phyloP scores from a whole-genome alignment of 2,329 filamentous ascomycete genomes.

The Diplodia seriata region DNA sequence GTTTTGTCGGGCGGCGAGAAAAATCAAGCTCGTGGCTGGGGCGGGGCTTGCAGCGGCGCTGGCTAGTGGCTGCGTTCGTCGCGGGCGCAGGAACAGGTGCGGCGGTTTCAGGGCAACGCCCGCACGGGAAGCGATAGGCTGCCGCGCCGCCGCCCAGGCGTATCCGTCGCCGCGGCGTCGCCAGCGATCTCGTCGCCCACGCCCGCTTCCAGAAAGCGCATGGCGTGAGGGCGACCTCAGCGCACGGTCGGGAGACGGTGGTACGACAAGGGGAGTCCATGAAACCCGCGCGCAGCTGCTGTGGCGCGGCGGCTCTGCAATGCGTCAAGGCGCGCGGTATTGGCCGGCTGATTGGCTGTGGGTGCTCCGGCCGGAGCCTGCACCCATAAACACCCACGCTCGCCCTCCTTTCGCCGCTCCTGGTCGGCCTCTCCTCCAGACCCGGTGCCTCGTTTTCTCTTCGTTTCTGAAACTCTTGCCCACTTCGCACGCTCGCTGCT shows the following conservation, averaged over 20 bases:
- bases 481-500: slow-evolving; percentile 13
- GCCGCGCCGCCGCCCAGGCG: not conserved
- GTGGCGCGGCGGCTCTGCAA: slow-evolving; percentile 22
- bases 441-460: slow-evolving; percentile 17
- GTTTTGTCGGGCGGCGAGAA: not conserved
- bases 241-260: slow-evolving; percentile 24
- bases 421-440: slow-evolving; percentile 24
- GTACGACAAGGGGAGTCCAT: slow-evolving; percentile 30
- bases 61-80: not conserved
- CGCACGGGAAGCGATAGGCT: slow-evolving; percentile 2
- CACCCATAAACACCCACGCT: slow-evolving; percentile 26
- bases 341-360: slow-evolving; percentile 23
- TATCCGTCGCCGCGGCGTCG: slow-evolving; percentile 14
- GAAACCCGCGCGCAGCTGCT: slow-evolving; percentile 19
- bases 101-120: slow-evolving; percentile 6
- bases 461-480: slow-evolving; percentile 20
- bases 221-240: slow-evolving; percentile 18
- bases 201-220: slow-evolving; percentile 17
- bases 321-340: slow-evolving; percentile 24
- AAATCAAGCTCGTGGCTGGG: slow-evolving; percentile 15
- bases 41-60: not conserved
- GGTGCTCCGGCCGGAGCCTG: slow-evolving; percentile 21
- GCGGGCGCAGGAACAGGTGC: slow-evolving; percentile 15
- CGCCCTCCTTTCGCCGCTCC: slow-evolving; percentile 27
- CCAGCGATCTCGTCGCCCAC: not conserved